These are phyloP conservation scores for Firmiana major DNA, from an alignment of 345 rosid species.

Conservation along the genomic window DNA sequence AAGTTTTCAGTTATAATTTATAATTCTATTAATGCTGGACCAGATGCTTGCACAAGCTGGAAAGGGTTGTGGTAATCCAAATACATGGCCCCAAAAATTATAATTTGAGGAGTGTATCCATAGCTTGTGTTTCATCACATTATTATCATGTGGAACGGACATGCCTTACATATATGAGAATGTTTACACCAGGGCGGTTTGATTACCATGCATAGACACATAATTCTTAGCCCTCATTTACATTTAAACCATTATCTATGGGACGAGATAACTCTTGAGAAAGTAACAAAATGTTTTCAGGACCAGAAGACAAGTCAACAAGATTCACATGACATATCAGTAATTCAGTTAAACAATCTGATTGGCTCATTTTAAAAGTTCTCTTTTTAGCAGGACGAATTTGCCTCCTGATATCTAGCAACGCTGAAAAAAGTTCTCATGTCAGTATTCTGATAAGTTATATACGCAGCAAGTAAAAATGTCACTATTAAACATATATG, in stretches of 20 bases:
- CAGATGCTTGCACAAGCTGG: background rate
- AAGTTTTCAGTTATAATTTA: background rate
- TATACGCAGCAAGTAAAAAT: slow-evolving; percentile 6
- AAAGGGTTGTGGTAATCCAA: slow-evolving; percentile 4
- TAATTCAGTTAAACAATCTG: background rate
- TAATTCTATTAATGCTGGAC: background rate
- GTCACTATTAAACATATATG: slow-evolving; percentile 11
- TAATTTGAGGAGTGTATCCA: background rate
- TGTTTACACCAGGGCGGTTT: background rate
- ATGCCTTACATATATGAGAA: background rate
- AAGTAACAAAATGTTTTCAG: background rate
- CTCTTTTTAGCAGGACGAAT: background rate
- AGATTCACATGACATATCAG: background rate
- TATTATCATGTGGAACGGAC: background rate
- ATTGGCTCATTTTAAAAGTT: background rate
- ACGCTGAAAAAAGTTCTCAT: slow-evolving; percentile 50
- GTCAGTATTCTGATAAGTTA: slow-evolving; percentile 19
- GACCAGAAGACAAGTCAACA: background rate
- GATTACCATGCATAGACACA: background rate
- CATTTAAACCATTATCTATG: background rate
- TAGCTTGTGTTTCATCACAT: background rate
- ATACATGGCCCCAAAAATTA: background rate
- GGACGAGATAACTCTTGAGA: background rate
- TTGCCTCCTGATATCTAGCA: slow-evolving; percentile 60
- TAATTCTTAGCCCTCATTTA: background rate